Base-by-base conservation (phyloP, 2,329 filamentous ascomycete species). In the Claviceps humidiphila region DNA sequence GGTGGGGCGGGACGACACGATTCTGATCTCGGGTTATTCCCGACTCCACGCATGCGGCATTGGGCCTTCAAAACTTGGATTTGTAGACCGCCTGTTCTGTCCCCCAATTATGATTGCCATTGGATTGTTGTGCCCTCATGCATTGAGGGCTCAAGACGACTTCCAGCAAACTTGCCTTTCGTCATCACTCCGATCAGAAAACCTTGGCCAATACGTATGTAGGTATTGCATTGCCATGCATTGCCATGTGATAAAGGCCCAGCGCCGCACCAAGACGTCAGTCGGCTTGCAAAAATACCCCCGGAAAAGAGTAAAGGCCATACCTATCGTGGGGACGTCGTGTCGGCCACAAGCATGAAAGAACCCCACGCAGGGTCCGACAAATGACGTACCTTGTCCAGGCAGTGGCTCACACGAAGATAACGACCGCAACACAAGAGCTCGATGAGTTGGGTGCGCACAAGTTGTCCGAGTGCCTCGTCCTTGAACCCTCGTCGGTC, bases 331-430 rank as follows among this genome's bases (percentile, higher is more conserved):
- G 39, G 39, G 17, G 39, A 17, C 39, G 2, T 41, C n/a, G 16
- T 41, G 39, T 41, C 39, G 3, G 7, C n/a, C 7, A 20, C n/a
- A 41, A 41, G 30, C 30, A 34, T 34, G 30, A 41, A 41, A 20
- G 16, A 41, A 16, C n/a, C 39, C n/a, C 39, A 9, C 16, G 39
- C n/a, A 41, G 47, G 37, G 16, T 42, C 47, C 47, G 22, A 20
- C 24, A 42, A 24, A 50, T 50, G 48, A 50, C 48, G 48, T 50
- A 43, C 20, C n/a, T 20, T 50, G 48, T 41, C n/a, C n/a, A 17
- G 3, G 40, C 3, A 41, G 40, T 22, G 39, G 14, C 39, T 17
- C 20, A 11, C 41, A 24, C 11, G 16, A 22, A 14, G 41, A 43
- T 3, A 43, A 39, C 37, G 39, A 4, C 14, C 7, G 14, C 7